Conservation (phyloP, 768 basidiomycete species). For the Heimioporus sp. region DNA sequence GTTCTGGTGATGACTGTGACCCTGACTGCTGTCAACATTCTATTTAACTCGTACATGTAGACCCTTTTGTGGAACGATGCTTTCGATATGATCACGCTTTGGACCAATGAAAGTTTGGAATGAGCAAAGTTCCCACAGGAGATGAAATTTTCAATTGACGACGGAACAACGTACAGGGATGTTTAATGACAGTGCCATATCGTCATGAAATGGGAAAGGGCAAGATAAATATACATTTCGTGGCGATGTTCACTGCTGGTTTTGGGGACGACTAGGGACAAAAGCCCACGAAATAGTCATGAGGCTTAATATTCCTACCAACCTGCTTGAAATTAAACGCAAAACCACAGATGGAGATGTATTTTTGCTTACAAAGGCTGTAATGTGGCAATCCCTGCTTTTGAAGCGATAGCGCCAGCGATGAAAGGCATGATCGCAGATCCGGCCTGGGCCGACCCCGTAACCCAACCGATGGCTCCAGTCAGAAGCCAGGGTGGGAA, state of each 20-base stretch:
- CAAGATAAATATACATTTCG: not conserved
- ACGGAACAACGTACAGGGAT: no score
- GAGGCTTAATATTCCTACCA: conserved; percentile 38
- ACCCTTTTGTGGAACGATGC: no score
- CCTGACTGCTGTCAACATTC: no score
- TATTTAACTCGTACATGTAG: no score
- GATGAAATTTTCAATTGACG: no score
- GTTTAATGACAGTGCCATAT: no score
- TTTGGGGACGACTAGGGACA: conserved; percentile 25
- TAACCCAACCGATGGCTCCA: conserved; percentile 48
- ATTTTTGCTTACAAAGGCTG: conserved; percentile 45
- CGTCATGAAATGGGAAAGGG: no score
- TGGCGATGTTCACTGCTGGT: not conserved
- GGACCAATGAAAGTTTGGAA: no score
- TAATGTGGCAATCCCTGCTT: conserved; percentile 42
- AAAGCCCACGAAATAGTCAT: conserved; percentile 40
- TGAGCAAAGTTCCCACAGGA: no score
- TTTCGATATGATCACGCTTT: no score
- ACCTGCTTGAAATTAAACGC: conserved; percentile 1
- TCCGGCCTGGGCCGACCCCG: conserved; percentile 50
- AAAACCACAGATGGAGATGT: not conserved
- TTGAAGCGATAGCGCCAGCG: conserved; percentile 43
- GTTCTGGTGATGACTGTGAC: no score
- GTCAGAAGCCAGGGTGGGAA: conserved; percentile 36
- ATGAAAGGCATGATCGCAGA: conserved; percentile 52